Conservation (phyloP, 1,284 basidiomycete genomes). For the Moesziomyces aphidis region DNA sequence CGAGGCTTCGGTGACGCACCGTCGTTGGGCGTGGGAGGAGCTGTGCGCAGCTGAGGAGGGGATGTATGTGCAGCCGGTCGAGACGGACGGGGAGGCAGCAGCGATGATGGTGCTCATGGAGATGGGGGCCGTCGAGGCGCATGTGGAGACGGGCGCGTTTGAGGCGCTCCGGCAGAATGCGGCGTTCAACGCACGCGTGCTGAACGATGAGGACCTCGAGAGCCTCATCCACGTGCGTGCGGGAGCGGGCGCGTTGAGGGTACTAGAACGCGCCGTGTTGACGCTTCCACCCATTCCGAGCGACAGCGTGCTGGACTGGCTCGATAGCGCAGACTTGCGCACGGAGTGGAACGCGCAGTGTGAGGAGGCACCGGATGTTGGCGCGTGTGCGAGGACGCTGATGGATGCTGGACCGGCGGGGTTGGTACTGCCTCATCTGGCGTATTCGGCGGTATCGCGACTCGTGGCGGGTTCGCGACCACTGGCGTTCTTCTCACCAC, state of each 20-base stretch:
- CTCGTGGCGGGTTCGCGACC: slow-evolving; percentile 9
- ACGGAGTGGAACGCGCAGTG: too few relatives aligned
- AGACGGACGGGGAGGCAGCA: slow-evolving; percentile 44
- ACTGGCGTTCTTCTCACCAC: slow-evolving; percentile 24
- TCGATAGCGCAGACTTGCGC: background rate
- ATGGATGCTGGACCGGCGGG: background rate
- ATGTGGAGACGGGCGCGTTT: slow-evolving; percentile 24
- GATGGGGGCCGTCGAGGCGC: slow-evolving; percentile 10
- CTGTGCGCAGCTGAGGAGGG: slow-evolving; percentile 7
- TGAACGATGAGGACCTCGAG: slow-evolving; percentile 51
- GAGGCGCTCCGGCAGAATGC: slow-evolving; percentile 25
- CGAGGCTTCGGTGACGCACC: slow-evolving; percentile 21
- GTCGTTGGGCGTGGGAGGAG: slow-evolving; percentile 8
- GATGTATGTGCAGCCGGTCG: slow-evolving; percentile 29
- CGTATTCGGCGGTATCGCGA: background rate
- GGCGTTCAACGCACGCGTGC: slow-evolving; percentile 36
- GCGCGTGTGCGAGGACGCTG: background rate
- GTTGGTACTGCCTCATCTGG: background rate
- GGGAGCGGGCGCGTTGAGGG: background rate
- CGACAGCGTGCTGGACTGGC: slow-evolving; percentile 26
- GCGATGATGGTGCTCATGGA: slow-evolving; percentile 28
- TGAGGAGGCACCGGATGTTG: slow-evolving; percentile 1
- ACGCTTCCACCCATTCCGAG: slow-evolving; percentile 9
- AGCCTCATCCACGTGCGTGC: slow-evolving; percentile 14
- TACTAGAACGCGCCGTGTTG: slow-evolving; percentile 8